phyloP scores from a whole-genome alignment of 306 rosid species.

The Fragaria vesca region DNA sequence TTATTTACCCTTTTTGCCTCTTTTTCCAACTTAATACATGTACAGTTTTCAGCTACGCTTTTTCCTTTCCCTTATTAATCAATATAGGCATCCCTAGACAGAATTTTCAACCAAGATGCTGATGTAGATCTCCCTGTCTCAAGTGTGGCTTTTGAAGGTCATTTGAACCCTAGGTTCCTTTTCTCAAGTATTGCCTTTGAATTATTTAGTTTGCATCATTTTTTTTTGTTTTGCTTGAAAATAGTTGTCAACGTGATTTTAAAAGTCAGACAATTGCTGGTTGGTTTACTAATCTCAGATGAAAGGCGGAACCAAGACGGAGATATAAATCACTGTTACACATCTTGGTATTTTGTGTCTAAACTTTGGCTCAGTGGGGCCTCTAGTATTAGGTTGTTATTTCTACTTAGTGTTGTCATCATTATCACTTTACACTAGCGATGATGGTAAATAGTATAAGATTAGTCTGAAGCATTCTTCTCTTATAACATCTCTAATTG shows the following conservation, averaged over 20 bases:
- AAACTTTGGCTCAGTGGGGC: background rate
- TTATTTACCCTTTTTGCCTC: background rate
- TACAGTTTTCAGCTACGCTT: background rate
- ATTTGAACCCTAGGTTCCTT: background rate
- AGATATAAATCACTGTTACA: background rate
- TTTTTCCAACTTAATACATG: background rate
- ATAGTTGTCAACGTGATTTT: background rate
- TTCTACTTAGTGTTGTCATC: background rate
- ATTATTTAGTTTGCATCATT: background rate
- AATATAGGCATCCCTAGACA: background rate
- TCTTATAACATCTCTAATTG: constrained; percentile 16
- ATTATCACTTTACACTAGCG: background rate
- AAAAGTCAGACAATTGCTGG: background rate
- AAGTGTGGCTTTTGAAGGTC: background rate
- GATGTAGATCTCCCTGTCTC: background rate
- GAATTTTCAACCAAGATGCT: background rate
- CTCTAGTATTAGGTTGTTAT: background rate
- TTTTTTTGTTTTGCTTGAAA: background rate
- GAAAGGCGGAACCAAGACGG: background rate
- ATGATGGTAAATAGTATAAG: background rate
- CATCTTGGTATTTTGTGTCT: background rate
- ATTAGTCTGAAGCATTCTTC: background rate
- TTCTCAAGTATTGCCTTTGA: background rate
- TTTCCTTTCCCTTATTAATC: background rate
- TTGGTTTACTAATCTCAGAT: background rate